phyloP scores from a whole-genome alignment of 2,329 filamentous ascomycete species.

The Gnomoniopsis sp. region DNA sequence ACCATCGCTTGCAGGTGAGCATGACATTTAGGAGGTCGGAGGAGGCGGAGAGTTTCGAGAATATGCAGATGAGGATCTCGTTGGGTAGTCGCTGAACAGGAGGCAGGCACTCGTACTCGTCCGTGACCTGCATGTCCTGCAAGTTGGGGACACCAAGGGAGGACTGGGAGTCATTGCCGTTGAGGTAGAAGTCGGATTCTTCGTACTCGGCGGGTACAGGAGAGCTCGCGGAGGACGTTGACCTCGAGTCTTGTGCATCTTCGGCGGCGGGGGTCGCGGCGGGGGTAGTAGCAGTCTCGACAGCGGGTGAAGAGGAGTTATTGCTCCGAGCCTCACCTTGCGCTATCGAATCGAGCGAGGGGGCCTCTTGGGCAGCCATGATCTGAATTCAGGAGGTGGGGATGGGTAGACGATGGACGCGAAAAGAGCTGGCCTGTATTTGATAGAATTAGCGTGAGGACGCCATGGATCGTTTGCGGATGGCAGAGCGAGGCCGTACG shows the following conservation, averaged over 20 bases:
- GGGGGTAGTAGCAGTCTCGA: slow-evolving; percentile 12
- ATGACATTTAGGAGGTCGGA: slow-evolving; percentile 82
- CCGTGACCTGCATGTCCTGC: slow-evolving; percentile 68
- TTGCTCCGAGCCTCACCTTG: slow-evolving; percentile 12
- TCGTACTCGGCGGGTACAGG: slow-evolving; percentile 76
- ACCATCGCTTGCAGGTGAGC: slow-evolving; percentile 93
- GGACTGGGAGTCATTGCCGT: slow-evolving; percentile 87
- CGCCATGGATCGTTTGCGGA: neutral
- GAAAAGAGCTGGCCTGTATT: neutral
- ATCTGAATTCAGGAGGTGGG: slow-evolving; percentile 3
- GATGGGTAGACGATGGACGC: neutral
- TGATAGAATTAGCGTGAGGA: neutral
- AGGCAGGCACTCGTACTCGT: slow-evolving; percentile 66
- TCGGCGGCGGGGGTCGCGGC: slow-evolving; percentile 28
- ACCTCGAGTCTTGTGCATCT: slow-evolving; percentile 50
- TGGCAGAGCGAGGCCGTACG: neutral
- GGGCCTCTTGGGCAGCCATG: slow-evolving; percentile 25
- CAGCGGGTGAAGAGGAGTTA: slow-evolving; percentile 1
- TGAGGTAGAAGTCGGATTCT: slow-evolving; percentile 90
- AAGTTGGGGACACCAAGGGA: slow-evolving; percentile 80
- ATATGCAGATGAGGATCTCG: slow-evolving; percentile 91
- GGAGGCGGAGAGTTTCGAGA: slow-evolving; percentile 74
- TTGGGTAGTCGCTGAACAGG: slow-evolving; percentile 84
- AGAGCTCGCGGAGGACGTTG: slow-evolving; percentile 69
- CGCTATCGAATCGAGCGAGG: slow-evolving; percentile 27